Evolutionary conservation across 345 rosid species (phyloP).

Genomic region (Populus nigra): DNA sequence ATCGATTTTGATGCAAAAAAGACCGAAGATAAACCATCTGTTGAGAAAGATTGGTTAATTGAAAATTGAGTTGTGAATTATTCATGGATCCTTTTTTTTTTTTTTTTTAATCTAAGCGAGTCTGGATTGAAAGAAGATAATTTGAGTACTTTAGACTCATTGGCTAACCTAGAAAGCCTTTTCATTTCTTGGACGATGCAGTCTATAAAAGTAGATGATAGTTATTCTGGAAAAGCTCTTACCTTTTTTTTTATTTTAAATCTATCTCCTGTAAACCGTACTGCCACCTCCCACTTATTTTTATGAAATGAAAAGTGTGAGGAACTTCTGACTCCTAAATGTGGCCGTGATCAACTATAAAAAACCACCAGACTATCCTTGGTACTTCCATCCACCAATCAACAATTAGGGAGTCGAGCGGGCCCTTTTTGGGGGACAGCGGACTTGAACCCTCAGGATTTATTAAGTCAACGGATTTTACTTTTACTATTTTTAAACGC

Average conservation of each 20-base stretch:
- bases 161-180: not conserved
- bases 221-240: not conserved
- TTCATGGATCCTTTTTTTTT: not conserved
- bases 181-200: not conserved
- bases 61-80: not conserved
- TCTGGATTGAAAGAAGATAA: not conserved
- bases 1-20: not conserved
- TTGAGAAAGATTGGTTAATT: not conserved
- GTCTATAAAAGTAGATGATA: not conserved
- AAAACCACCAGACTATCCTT: too few species aligned
- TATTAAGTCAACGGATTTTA: too few species aligned
- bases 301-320: too few species aligned
- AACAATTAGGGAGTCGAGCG: too few species aligned
- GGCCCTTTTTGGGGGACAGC: too few species aligned
- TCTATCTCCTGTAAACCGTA: not conserved
- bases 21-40: not conserved
- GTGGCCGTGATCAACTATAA: too few species aligned
- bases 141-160: not conserved
- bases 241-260: not conserved
- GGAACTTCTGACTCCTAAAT: too few species aligned
- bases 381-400: too few species aligned
- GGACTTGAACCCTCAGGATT: too few species aligned
- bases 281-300: not conserved
- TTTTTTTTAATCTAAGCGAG: not conserved
- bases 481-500: too few species aligned